Evolutionary conservation across 768 basidiomycete genomes (phyloP), one percentile per base, ranked within the genome.

Genomic region (Phaffia tasmanica): DNA sequence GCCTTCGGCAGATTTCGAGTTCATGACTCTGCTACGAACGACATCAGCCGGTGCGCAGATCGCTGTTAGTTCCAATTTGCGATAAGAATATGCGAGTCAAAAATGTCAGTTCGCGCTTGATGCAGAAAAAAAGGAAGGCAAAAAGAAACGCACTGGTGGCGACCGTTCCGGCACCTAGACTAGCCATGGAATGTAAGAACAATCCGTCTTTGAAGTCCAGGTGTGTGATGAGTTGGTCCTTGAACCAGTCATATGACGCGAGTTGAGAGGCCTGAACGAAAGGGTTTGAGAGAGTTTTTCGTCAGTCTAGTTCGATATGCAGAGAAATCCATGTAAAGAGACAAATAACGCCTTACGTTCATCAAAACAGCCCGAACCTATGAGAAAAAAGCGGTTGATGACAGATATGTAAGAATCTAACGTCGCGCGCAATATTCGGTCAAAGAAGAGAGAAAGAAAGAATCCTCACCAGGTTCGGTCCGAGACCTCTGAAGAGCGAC

Each of bases 221-320:
- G 3, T 83, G 84, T 75, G 85, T 84, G 58, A 92, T 76, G 6
- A 93, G 79, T 72, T 89, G 85, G 3, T 85, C 80, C 76, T 94
- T 94, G 83, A 91, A 90, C 75, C 87, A 89, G 75, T 94, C 91
- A 73, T 94, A 94, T 84, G 89, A 89, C 0, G 89, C 90, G 29
- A 93, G 83, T 75, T 94, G 90, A 78, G 86, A 87, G 18, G 66
- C 32, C 63, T 64, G 53, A 1, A 29, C 15, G 29, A 32, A 53
- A 30, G 32, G 27, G 21, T 29, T 29, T 46, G 30, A 35, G 23
- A 48, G 5, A 8, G 4, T n/a, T n/a, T n/a, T n/a, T n/a, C n/a
- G n/a, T n/a, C n/a, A n/a, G n/a, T n/a, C n/a, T n/a, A n/a, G n/a
- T n/a, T n/a, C n/a, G n/a, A n/a, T n/a, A n/a, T n/a, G n/a, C n/a